Base-by-base conservation (phyloP, 1,139 yeast genomes). In the Yamadazyma membranifaciens region DNA sequence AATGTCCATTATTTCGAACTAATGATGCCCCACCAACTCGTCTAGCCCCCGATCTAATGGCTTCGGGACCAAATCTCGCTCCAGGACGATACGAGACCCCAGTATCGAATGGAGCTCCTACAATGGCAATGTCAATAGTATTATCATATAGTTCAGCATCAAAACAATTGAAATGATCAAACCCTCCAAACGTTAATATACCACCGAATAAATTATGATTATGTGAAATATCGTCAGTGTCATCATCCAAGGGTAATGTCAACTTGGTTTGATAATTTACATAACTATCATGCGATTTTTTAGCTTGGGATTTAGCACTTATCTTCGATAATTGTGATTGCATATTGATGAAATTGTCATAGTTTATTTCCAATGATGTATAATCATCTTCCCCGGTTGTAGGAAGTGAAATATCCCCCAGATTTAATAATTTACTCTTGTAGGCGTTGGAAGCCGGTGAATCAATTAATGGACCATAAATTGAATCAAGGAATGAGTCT, bases 111-210 rank as follows among this genome's bases (percentile, higher is more conserved):
- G 65, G 65, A 2, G 64, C 64, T 4, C 66, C 66, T 7, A 61
- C 58, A 20, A 61, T 52, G 10, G 65, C 66, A 25, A 61, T 56
- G 45, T 61, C 66, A 33, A 60, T 52, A 9, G 41, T 31, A 11
- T 39, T 39, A n/a, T 30, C 28, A 44, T 25, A 44, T 7, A 52
- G 48, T 2, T 54, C 48, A 9, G 40, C 32, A 15, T 54, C 54
- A 45, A 73, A 73, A 46, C 80, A 74, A 30, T 67, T 56, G 43
- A 60, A 51, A 37, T 59, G 60, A 1, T 69, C 68, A 16, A 71
- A 56, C 39, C 68, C 73, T 2, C 72, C 80, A 56, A 69, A 74
- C 0, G 78, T 67, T 5, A 72, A 60, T 29, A 73, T 69, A 1
- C 80, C 79, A 0, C 76, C 73, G 48, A 66, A 71, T 38, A 59